These are phyloP conservation scores for Mrakia frigida DNA, from an alignment of 768 basidiomycete species.

Conservation along the genomic window DNA sequence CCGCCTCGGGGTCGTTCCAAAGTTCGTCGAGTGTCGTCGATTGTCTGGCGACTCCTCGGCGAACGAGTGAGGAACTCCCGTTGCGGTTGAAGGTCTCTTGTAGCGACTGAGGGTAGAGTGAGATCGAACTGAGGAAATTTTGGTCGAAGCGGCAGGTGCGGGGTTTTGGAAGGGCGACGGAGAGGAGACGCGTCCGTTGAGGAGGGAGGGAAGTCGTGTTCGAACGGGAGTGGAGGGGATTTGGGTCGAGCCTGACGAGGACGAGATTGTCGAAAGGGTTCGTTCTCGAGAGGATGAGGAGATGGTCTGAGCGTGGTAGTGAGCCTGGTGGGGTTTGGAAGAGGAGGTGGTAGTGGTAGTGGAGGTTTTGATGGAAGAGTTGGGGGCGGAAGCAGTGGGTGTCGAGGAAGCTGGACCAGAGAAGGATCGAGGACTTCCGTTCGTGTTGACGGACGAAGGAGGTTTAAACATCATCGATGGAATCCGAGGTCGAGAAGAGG, in stretches of 20 bases:
- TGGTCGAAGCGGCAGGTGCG: neutral
- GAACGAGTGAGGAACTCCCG: neutral
- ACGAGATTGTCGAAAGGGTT: neutral
- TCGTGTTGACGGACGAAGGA: neutral
- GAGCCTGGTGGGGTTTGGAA: neutral
- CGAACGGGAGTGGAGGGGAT: neutral
- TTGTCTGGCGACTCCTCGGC: neutral
- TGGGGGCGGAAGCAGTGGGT: neutral
- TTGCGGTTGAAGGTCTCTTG: neutral
- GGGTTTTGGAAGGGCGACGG: constrained; percentile 12
- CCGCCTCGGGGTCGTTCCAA: neutral
- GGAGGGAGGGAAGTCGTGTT: neutral
- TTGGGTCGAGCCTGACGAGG: constrained; percentile 2
- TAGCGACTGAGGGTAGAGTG: neutral
- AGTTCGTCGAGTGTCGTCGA: neutral
- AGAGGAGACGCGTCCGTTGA: neutral
- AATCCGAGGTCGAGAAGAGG: constrained; percentile 1
- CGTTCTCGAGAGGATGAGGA: constrained; percentile 4
- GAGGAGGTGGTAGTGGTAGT: neutral
- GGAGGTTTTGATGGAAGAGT: neutral
- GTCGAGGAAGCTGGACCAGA: neutral
- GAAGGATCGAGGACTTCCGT: neutral
- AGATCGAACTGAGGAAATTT: neutral
- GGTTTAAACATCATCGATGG: constrained; percentile 7
- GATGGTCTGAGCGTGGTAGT: neutral